Evolutionary conservation across 2,329 filamentous ascomycete genomes (phyloP).

Genomic region (Cryphonectria radicalis): DNA sequence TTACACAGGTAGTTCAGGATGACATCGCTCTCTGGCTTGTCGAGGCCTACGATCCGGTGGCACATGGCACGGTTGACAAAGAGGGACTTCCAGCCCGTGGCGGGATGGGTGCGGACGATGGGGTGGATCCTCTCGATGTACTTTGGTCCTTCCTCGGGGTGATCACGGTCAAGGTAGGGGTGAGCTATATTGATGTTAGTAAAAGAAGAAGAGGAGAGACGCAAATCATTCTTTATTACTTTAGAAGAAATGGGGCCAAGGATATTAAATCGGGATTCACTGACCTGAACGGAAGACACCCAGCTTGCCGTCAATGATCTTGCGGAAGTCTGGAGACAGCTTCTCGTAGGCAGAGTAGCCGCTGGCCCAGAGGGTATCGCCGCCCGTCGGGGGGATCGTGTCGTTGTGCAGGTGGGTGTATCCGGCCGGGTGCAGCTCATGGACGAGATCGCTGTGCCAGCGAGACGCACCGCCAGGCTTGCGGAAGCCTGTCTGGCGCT

Average conservation of each 20-base stretch:
- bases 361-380: constrained; percentile 74
- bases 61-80: constrained; percentile 76
- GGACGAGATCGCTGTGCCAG: constrained; percentile 74
- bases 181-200: constrained; percentile 49
- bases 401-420: constrained; percentile 74
- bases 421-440: constrained; percentile 71
- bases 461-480: constrained; percentile 68
- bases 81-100: constrained; percentile 74
- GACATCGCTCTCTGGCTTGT: constrained; percentile 69
- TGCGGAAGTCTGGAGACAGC: constrained; percentile 70
- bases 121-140: constrained; percentile 71
- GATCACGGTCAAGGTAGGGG: constrained; percentile 66
- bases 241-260: too few relatives aligned
- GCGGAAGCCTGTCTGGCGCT: constrained; percentile 64
- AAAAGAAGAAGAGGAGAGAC: background rate
- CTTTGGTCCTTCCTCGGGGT: constrained; percentile 65
- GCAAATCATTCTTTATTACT: too few relatives aligned
- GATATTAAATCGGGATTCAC: background rate
- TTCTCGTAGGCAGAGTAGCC: constrained; percentile 76
- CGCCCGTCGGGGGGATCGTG: constrained; percentile 65
- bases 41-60: constrained; percentile 68
- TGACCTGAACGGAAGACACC: constrained; percentile 63
- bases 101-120: constrained; percentile 71
- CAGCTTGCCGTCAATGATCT: constrained; percentile 68
- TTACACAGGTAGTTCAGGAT: constrained; percentile 70